Conservation (phyloP, 108 stramenopile genomes). For the Schizochytrium sp. region DNA sequence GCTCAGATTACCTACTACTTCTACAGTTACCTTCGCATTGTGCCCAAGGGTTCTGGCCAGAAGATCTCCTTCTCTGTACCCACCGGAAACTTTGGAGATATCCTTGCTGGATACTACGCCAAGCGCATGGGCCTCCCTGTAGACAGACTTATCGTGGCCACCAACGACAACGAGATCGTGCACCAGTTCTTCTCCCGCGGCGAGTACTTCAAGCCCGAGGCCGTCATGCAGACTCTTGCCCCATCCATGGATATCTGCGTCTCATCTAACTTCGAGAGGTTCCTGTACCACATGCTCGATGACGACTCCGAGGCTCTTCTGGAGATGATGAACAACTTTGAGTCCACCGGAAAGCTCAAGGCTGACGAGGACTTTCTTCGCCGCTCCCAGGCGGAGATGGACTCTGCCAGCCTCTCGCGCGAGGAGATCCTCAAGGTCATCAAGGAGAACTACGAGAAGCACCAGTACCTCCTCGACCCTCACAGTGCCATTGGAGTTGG, state of each 20-base stretch:
- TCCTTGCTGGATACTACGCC: conserved; percentile 97
- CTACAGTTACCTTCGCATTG: conserved; percentile 93
- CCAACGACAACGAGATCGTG: conserved; percentile 99
- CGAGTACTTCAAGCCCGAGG: conserved; percentile 86
- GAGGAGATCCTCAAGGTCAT: conserved; percentile 86
- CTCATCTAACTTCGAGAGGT: conserved; percentile 97
- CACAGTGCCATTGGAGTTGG: conserved; percentile 94
- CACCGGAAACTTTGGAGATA: conserved; percentile 99
- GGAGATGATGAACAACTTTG: conserved; percentile 92
- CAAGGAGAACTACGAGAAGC: conserved; percentile 82
- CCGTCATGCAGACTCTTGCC: conserved; percentile 86
- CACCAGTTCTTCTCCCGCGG: conserved; percentile 95
- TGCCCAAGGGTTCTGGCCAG: conserved; percentile 75
- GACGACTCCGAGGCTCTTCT: conserved; percentile 85
- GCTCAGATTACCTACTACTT: conserved; percentile 99
- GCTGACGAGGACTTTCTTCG: conserved; percentile 82
- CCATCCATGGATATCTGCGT: conserved; percentile 99
- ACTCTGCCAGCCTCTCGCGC: conserved; percentile 85
- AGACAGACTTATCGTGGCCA: conserved; percentile 91
- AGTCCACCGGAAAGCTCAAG: conserved; percentile 88
- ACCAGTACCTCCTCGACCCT: conserved; percentile 95
- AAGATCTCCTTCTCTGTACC: conserved; percentile 91
- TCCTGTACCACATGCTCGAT: conserved; percentile 91
- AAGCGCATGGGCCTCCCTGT: conserved; percentile 97
- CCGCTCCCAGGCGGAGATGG: conserved; percentile 87